A percentile compares a stretch with the other conserved stretches of the same genome.
These are phyloP conservation scores for Globisporangium abappressorium DNA, from an alignment of 352 stramenopile species.

Conservation along the genomic window DNA sequence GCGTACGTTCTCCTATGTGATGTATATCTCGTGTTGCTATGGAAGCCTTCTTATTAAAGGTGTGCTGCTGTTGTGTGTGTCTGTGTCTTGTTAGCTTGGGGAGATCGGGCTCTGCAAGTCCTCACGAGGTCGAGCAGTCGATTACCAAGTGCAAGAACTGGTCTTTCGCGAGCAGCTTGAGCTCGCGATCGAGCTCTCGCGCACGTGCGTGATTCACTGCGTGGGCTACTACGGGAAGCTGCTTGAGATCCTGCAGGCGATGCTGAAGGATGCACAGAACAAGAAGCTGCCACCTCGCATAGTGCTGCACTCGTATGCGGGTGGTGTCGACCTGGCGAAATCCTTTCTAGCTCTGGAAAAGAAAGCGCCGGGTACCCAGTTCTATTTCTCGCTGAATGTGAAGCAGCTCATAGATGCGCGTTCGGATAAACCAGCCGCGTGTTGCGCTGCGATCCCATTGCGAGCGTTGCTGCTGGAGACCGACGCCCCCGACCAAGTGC, in stretches of 20 bases:
- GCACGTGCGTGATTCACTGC: constrained; percentile 70
- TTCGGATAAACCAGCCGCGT: constrained; percentile 36
- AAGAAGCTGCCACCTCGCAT: constrained; percentile 41
- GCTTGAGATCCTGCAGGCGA: constrained; percentile 45
- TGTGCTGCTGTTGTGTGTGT: not conserved
- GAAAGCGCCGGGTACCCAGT: constrained; percentile 18
- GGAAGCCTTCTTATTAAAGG: not conserved
- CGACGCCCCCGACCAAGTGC: constrained; percentile 66
- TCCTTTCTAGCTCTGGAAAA: constrained; percentile 45
- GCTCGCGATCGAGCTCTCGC: constrained; percentile 45
- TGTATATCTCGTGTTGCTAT: not conserved
- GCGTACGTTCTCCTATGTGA: constrained; percentile 27
- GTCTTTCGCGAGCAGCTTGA: constrained; percentile 51
- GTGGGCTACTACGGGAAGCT: constrained; percentile 70
- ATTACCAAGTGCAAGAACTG: constrained; percentile 38
- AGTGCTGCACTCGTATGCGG: constrained; percentile 70
- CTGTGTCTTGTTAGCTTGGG: constrained; percentile 37
- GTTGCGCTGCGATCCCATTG: constrained; percentile 43
- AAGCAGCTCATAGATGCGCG: constrained; percentile 47
- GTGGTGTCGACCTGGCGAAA: constrained; percentile 48
- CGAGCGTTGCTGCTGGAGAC: constrained; percentile 65
- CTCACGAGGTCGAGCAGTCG: constrained; percentile 41
- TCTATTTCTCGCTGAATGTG: constrained; percentile 80
- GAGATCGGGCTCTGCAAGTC: constrained; percentile 84
- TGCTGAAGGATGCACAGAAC: constrained; percentile 3